phyloP scores from a whole-genome alignment of 1,139 yeast genomes.

The Blastobotrys persicus region DNA sequence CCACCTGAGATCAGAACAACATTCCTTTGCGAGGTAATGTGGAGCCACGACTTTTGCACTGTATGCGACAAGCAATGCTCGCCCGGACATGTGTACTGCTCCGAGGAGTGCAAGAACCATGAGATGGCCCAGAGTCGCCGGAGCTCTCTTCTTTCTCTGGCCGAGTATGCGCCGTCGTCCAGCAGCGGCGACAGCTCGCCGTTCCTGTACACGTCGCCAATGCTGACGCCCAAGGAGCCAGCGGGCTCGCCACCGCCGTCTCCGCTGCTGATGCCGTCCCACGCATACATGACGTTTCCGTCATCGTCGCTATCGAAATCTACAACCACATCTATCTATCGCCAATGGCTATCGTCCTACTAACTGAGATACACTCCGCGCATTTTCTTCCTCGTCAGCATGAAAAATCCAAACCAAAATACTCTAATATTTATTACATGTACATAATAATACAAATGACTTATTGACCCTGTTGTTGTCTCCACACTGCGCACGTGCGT shows the following conservation, averaged over 20 bases:
- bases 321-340: constrained; percentile 24
- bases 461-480: too few relatives aligned
- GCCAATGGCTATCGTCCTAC: constrained; percentile 23
- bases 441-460: too few relatives aligned
- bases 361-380: background rate
- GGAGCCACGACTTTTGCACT: constrained; percentile 45
- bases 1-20: too few relatives aligned
- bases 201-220: constrained; percentile 33
- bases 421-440: too few relatives aligned
- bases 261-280: constrained; percentile 25
- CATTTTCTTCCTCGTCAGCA: too few relatives aligned
- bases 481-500: too few relatives aligned
- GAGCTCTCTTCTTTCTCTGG: constrained; percentile 12
- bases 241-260: constrained; percentile 24
- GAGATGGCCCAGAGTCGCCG: constrained; percentile 13
- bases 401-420: too few relatives aligned
- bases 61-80: constrained; percentile 46
- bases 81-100: constrained; percentile 41
- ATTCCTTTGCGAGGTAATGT: too few relatives aligned
- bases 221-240: constrained; percentile 24
- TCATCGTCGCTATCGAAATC: constrained; percentile 14
- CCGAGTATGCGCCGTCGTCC: constrained; percentile 3
- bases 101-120: constrained; percentile 36
- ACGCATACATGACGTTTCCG: constrained; percentile 1
- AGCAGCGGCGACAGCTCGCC: constrained; percentile 12